These are phyloP conservation scores for Lactifluus rugatus DNA, from an alignment of 768 basidiomycete species.

Conservation along the genomic window DNA sequence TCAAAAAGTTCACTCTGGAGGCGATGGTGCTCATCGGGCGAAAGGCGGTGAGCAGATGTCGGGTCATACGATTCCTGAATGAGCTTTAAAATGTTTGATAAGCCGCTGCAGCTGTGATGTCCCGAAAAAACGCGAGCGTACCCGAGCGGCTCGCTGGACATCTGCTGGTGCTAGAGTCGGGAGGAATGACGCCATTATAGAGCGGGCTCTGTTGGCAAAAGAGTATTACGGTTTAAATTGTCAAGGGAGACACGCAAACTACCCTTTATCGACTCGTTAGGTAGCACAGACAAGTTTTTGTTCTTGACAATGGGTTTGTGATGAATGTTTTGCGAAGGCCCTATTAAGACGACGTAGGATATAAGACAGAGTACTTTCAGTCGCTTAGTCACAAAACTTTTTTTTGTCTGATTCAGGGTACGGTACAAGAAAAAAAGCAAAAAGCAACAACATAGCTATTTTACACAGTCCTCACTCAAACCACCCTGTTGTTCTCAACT, in stretches of 20 bases:
- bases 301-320: neutral
- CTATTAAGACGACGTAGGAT: neutral
- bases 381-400: neutral
- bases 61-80: constrained; percentile 52
- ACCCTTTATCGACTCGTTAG: neutral
- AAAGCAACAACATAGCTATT: neutral
- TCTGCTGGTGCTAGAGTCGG: constrained; percentile 44
- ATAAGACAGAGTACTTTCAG: neutral
- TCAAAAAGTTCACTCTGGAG: constrained; percentile 68
- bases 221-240: neutral
- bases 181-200: constrained; percentile 31
- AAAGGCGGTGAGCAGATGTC: constrained; percentile 38
- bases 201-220: neutral
- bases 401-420: neutral
- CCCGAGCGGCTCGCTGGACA: constrained; percentile 50
- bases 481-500: neutral
- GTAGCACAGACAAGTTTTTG: neutral
- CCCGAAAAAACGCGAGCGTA: constrained; percentile 26
- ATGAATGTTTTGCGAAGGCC: neutral
- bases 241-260: neutral
- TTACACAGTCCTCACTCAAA: neutral
- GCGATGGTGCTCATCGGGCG: constrained; percentile 50
- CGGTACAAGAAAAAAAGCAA: neutral
- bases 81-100: constrained; percentile 32
- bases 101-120: neutral